Percentiles rank a stretch among this genome's conserved stretches.
Evolutionary conservation across 2,329 filamentous ascomycete species (phyloP).

Genomic region (Lasiodiplodia theobromae): DNA sequence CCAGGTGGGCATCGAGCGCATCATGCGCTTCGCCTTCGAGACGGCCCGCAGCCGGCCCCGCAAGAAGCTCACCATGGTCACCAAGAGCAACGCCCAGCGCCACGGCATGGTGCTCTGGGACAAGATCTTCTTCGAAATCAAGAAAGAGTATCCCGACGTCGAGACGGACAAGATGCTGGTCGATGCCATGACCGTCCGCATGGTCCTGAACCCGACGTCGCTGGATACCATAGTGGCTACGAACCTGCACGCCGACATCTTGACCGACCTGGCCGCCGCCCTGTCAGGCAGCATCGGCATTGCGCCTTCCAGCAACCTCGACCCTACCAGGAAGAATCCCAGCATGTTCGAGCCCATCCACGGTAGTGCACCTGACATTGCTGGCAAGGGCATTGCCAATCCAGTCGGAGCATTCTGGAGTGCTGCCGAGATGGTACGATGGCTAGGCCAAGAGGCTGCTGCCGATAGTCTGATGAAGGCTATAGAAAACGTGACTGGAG

Average conservation of each 20-base stretch:
- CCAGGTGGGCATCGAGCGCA: conserved; percentile 54
- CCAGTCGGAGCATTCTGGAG: conserved; percentile 74
- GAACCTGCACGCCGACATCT: conserved; percentile 65
- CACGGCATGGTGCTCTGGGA: conserved; percentile 60
- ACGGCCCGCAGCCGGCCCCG: conserved; percentile 51
- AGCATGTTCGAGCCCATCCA: conserved; percentile 71
- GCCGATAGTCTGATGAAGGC: conserved; percentile 65
- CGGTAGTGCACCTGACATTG: conserved; percentile 70
- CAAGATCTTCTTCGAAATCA: conserved; percentile 54
- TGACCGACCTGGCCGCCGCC: conserved; percentile 72
- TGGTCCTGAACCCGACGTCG: conserved; percentile 54
- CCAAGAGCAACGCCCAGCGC: conserved; percentile 57
- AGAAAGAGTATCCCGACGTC: conserved; percentile 54
- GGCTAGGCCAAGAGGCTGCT: conserved; percentile 66
- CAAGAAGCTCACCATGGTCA: conserved; percentile 59
- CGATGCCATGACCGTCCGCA: conserved; percentile 58
- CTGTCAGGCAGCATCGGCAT: conserved; percentile 73
- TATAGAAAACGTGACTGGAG: conserved; percentile 66
- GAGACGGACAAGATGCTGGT: conserved; percentile 59
- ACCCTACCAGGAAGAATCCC: conserved; percentile 65
- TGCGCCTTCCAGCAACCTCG: conserved; percentile 71
- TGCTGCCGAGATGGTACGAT: conserved; percentile 71
- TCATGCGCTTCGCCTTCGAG: conserved; percentile 57
- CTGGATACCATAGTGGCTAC: conserved; percentile 58
- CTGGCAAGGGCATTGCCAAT: conserved; percentile 68